Conservation (phyloP, 1,284 basidiomycete species). For the Microbotryum silenes-acaulis region DNA sequence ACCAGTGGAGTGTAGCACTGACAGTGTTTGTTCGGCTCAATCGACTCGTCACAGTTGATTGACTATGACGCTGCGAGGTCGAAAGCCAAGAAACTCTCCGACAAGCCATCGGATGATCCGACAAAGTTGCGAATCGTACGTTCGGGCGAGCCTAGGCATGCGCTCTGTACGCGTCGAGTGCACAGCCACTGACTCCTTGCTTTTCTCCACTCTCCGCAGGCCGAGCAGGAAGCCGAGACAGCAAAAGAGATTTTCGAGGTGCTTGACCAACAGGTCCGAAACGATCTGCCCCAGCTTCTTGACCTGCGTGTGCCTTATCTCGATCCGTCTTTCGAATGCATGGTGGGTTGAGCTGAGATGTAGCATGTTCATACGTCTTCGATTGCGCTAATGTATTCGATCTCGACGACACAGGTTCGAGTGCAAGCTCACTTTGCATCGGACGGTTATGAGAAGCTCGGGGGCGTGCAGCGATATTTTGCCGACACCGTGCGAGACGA, state of each 20-base stretch:
- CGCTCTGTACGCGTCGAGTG: not conserved
- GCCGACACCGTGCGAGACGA: slow-evolving; percentile 83
- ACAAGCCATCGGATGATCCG: slow-evolving; percentile 90
- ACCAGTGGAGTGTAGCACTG: too few relatives aligned
- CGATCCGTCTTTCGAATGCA: slow-evolving; percentile 96
- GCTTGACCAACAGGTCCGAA: slow-evolving; percentile 83
- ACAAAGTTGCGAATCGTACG: slow-evolving; percentile 75
- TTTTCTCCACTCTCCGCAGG: slow-evolving; percentile 45
- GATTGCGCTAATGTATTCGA: too few relatives aligned
- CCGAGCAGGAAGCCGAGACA: slow-evolving; percentile 91
- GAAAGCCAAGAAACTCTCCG: slow-evolving; percentile 76
- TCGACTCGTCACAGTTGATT: slow-evolving; percentile 56
- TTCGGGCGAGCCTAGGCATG: slow-evolving; percentile 2
- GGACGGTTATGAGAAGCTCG: slow-evolving; percentile 87
- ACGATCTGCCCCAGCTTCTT: slow-evolving; percentile 83
- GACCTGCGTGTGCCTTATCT: slow-evolving; percentile 95
- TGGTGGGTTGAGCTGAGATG: slow-evolving; percentile 88
- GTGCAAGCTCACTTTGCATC: slow-evolving; percentile 26
- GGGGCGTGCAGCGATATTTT: slow-evolving; percentile 94
- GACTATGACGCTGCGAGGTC: slow-evolving; percentile 92
- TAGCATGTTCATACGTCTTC: not conserved
- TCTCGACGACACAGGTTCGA: not conserved
- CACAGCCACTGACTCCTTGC: not conserved
- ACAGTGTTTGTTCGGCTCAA: not conserved
- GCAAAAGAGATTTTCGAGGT: slow-evolving; percentile 86